Evolutionary conservation across 768 basidiomycete genomes (phyloP), one percentile per base, ranked within the genome.

Genomic region (Tremella mesenterica): DNA sequence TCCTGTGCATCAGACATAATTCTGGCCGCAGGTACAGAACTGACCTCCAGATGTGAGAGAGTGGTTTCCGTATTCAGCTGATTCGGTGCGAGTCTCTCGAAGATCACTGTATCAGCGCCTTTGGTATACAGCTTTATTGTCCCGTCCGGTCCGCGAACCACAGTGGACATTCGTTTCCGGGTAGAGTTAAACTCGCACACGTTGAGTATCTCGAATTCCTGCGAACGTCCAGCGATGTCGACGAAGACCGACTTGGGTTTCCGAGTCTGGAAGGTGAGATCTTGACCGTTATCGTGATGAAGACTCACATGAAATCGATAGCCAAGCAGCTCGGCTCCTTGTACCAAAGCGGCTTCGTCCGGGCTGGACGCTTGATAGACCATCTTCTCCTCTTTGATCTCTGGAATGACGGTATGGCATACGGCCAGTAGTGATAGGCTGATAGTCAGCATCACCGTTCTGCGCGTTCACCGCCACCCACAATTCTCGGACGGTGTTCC

Each of bases 171-270:
- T 54, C 95, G 81, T 69, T 99, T 97, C 47, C 95, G 81, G 3
- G 90, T 88, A 21, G 90, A 95, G 70, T 97, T 97, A 79, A 99
- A 99, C 75, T 97, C 95, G 80, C 92, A 95, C 39, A 99, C 85
- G 67, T 97, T 97, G 54, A 99, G 74, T 52, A 97, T 81, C 67
- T 96, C 83, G 69, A 83, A 97, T 70, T 97, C 90, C 52, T 81
- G 79, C 0, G 78, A 75, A 50, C 77, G 73, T 18, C 88, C 90
- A 46, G 80, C 77, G 52, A 92, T 78, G 34, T 86, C 84, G 49
- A 97, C 82, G 68, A 88, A 96, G 6, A 92, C 88, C 0, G 93
- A 95, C 69, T 85, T 90, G 4, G 95, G 95, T 73, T 99, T 99
- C 34, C 95, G 85, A 1, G 80, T 92, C 91, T 96, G 70, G 14